Percentiles rank a stretch among this genome's conserved stretches.
phyloP scores from a whole-genome alignment of 192 early-diverging fungal genomes.

The Gaertneriomyces sp. region DNA sequence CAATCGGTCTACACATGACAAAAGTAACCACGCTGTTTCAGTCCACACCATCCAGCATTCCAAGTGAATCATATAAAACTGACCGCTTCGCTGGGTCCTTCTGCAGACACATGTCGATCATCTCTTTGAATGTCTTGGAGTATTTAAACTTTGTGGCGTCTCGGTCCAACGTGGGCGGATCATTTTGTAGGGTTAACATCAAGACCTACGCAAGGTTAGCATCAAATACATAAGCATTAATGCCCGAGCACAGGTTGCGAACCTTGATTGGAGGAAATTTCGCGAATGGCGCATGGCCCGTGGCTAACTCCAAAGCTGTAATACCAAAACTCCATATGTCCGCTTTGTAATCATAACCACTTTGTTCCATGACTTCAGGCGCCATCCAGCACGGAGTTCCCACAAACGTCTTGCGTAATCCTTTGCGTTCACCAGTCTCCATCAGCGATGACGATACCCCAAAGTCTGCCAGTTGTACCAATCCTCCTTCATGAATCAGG shows the following conservation, averaged over 20 bases:
- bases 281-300: constrained; percentile 84
- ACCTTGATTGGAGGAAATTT: constrained; percentile 85
- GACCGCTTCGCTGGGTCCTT: constrained; percentile 71
- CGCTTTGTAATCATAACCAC: constrained; percentile 83
- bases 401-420: constrained; percentile 58
- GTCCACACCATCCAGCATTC: not conserved
- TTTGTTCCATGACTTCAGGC: constrained; percentile 89
- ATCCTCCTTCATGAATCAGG: constrained; percentile 56
- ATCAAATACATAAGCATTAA: not conserved
- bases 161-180: constrained; percentile 79
- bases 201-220: constrained; percentile 55
- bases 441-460: constrained; percentile 48
- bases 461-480: constrained; percentile 65
- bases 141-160: constrained; percentile 71
- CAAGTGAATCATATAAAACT: constrained; percentile 6
- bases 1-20: constrained; percentile 56
- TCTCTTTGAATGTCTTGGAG: constrained; percentile 75
- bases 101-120: constrained; percentile 77
- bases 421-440: constrained; percentile 52
- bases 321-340: constrained; percentile 93
- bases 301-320: constrained; percentile 78
- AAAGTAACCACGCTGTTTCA: not conserved
- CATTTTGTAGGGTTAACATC: constrained; percentile 83
- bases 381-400: constrained; percentile 61
- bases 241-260: not conserved